phyloP scores from a whole-genome alignment of 306 rosid genomes.

The apple (Malus domestica) region ASM211411v1 NC_041790.1:2830501-2831000 shows the following conservation, averaged over 20 bases:
- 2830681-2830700: constrained; percentile 67
- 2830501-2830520: neutral
- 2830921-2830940: constrained; percentile 19
- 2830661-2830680: constrained; percentile 94
- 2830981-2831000: constrained; percentile 4
- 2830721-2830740: constrained; percentile 42
- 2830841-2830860: neutral
- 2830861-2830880: constrained; percentile 22
- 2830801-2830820: constrained; percentile 26
- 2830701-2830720: constrained; percentile 89
- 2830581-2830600: constrained; percentile 70
- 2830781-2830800: constrained; percentile 35
- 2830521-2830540: constrained; percentile 88
- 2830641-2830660: constrained; percentile 93
- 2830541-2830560: constrained; percentile 91
- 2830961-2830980: constrained; percentile 11
- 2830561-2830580: constrained; percentile 96
- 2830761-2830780: constrained; percentile 26
- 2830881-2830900: neutral
- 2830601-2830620: constrained; percentile 91
- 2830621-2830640: constrained; percentile 62
- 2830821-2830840: neutral
- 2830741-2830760: constrained; percentile 23
- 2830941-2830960: neutral
- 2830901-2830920: constrained; percentile 28